phyloP scores from a whole-genome alignment of 176 grass and related monocot genomes.

The Canna indica region DNA sequence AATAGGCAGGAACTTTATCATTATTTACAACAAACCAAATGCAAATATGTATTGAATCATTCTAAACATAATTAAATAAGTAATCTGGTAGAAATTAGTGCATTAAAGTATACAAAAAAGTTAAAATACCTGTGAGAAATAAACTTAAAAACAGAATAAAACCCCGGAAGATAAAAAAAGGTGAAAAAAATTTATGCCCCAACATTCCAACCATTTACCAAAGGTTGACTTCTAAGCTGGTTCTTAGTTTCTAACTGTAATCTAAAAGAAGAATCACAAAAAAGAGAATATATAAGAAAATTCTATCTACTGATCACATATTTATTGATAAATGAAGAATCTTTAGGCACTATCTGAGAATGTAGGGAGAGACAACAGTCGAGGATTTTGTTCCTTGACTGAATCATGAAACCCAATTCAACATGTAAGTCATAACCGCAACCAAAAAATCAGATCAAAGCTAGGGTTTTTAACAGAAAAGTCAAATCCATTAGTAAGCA shows the following conservation, averaged over 20 bases:
- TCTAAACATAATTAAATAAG: not conserved
- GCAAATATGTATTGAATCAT: not conserved
- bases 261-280: not conserved
- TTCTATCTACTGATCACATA: too few species aligned
- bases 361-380: not conserved
- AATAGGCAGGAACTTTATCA: not conserved
- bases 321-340: not conserved
- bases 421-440: not conserved
- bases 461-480: not conserved
- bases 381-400: not conserved
- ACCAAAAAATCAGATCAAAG: not conserved
- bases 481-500: not conserved
- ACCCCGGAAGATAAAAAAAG: too few species aligned
- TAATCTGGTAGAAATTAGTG: not conserved
- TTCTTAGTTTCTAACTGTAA: not conserved
- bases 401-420: not conserved
- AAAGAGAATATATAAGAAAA: not conserved
- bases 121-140: too few species aligned
- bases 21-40: constrained; percentile 1
- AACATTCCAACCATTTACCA: not conserved
- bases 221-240: not conserved
- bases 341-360: not conserved
- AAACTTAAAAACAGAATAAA: too few species aligned
- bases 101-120: not conserved
- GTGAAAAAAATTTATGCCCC: not conserved